These are phyloP conservation scores for Saraca asoca DNA, from an alignment of 331 rosid species.

Conservation along the genomic window DNA sequence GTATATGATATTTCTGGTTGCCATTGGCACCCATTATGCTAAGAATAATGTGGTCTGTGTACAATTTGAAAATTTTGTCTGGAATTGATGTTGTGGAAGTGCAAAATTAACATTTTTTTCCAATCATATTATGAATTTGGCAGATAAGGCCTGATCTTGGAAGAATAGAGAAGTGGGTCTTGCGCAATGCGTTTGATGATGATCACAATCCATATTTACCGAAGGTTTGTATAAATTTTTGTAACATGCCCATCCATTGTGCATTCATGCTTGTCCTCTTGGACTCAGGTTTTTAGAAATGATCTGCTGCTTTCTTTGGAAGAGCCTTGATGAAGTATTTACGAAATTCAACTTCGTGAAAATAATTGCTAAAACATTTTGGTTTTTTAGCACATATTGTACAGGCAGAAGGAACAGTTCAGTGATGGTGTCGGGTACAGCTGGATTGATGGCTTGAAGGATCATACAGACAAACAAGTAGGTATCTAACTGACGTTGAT, in stretches of 20 bases:
- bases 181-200: conserved; percentile 92
- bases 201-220: conserved; percentile 85
- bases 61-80: conserved; percentile 6
- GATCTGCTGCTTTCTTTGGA: neutral
- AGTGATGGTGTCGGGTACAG: conserved; percentile 99
- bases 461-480: conserved; percentile 87
- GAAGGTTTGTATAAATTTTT: conserved; percentile 46
- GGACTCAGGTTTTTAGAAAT: too few species aligned
- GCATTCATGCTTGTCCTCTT: too few species aligned
- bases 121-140: too few species aligned
- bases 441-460: conserved; percentile 97
- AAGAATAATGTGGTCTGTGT: too few species aligned
- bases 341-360: too few species aligned
- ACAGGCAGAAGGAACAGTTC: conserved; percentile 94
- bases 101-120: too few species aligned
- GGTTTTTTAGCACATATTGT: conserved; percentile 69
- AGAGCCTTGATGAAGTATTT: too few species aligned
- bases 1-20: too few species aligned
- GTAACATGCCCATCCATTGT: neutral
- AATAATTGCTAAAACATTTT: conserved; percentile 24
- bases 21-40: too few species aligned
- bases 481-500: conserved; percentile 8
- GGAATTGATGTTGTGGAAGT: too few species aligned
- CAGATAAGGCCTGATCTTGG: conserved; percentile 81
- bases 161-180: conserved; percentile 81